Percentiles rank a stretch among this genome's conserved stretches.
phyloP scores from a whole-genome alignment of 257 asterid genomes.

The Fraxinus anomala region DNA sequence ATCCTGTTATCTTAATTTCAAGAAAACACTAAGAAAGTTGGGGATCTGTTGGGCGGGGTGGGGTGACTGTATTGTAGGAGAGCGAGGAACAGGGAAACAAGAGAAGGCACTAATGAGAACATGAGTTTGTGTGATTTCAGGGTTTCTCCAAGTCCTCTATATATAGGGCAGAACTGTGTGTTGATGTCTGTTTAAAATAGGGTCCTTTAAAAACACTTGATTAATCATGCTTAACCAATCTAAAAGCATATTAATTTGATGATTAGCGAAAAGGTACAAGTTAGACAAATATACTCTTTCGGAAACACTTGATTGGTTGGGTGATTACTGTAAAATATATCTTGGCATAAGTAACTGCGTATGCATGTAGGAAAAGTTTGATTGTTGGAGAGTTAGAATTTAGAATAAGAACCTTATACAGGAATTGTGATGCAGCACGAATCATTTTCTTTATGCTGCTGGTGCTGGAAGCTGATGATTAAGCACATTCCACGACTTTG shows the following conservation, averaged over 20 bases:
- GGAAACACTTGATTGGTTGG: background rate
- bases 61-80: background rate
- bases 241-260: background rate
- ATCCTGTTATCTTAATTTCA: conserved; percentile 19
- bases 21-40: background rate
- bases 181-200: background rate
- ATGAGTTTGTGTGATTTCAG: conserved; percentile 17
- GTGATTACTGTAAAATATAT: background rate
- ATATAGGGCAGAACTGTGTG: conserved; percentile 31
- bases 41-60: too few species aligned
- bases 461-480: background rate
- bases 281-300: background rate
- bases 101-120: background rate
- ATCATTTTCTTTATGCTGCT: background rate
- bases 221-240: background rate
- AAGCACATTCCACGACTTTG: background rate
- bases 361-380: background rate
- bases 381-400: background rate
- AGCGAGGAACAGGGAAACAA: background rate
- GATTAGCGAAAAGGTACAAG: background rate
- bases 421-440: background rate
- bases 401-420: background rate
- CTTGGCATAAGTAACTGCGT: background rate
- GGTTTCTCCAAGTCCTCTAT: conserved; percentile 31
- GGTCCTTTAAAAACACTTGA: background rate